phyloP scores from a whole-genome alignment of 2,329 filamentous ascomycete genomes.

The Fusarium brachygibbosum region DNA sequence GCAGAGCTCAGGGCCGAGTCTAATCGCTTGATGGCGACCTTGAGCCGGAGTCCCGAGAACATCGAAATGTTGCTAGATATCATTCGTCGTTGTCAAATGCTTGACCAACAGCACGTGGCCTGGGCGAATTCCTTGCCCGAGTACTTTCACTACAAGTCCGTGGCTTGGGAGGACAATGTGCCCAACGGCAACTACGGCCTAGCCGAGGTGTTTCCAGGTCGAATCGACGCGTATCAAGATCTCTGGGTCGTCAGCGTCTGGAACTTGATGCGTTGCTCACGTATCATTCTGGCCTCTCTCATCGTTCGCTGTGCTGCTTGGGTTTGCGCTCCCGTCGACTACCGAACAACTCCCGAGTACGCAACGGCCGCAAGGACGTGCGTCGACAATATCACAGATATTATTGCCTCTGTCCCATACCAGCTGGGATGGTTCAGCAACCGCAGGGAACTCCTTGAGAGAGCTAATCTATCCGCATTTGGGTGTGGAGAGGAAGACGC shows the following conservation, averaged over 20 bases:
- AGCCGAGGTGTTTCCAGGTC: constrained; percentile 71
- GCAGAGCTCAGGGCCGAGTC: constrained; percentile 69
- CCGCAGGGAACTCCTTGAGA: constrained; percentile 57
- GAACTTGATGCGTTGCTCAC: constrained; percentile 67
- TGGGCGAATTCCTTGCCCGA: constrained; percentile 67
- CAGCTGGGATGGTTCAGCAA: constrained; percentile 71
- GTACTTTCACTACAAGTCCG: constrained; percentile 64
- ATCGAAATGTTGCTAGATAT: constrained; percentile 65
- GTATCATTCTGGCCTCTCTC: constrained; percentile 68
- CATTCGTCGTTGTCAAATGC: constrained; percentile 64
- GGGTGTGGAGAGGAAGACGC: constrained; percentile 64
- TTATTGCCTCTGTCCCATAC: constrained; percentile 72
- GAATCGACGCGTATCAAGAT: constrained; percentile 71
- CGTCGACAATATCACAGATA: constrained; percentile 68
- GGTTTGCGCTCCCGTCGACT: constrained; percentile 71
- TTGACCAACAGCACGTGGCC: constrained; percentile 65
- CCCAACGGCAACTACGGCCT: constrained; percentile 65
- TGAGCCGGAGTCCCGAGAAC: constrained; percentile 63
- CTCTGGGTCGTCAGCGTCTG: constrained; percentile 70
- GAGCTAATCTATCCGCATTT: constrained; percentile 60
- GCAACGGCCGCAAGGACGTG: constrained; percentile 66
- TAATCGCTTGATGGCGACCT: constrained; percentile 62
- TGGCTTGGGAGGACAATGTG: constrained; percentile 69
- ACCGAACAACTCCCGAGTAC: constrained; percentile 73
- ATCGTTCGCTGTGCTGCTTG: constrained; percentile 72